These are phyloP conservation scores for Fonsecaea nubica DNA, from an alignment of 2,329 filamentous ascomycete genomes.

Conservation along the genomic window DNA sequence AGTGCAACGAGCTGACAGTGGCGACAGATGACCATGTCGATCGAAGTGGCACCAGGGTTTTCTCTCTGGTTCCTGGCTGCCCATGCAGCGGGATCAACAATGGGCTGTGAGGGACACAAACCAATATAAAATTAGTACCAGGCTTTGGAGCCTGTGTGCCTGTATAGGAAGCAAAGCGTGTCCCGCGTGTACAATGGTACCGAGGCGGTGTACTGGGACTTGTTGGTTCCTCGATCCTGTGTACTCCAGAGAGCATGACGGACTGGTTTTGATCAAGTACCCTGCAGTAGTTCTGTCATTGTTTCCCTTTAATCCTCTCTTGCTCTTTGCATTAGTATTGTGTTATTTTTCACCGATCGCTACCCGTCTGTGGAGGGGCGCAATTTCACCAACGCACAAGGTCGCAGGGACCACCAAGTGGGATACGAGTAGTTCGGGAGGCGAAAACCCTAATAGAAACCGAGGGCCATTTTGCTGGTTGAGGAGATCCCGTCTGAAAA, in stretches of 20 bases:
- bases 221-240: background rate
- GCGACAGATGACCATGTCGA: conserved; percentile 3
- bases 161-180: background rate
- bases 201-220: conserved; percentile 2
- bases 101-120: conserved; percentile 15
- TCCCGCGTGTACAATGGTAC: background rate
- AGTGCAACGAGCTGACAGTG: conserved; percentile 9
- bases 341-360: background rate
- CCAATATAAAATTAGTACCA: conserved; percentile 22
- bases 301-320: background rate
- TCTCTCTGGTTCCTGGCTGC: background rate
- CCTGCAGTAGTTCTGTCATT: background rate
- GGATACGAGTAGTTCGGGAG: conserved; percentile 5
- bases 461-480: conserved; percentile 8
- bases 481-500: background rate
- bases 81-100: conserved; percentile 24
- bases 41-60: conserved; percentile 7
- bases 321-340: conserved; percentile 5
- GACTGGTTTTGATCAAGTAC: background rate
- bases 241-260: background rate
- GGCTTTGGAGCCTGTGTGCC: background rate
- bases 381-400: conserved; percentile 19
- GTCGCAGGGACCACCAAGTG: conserved; percentile 16
- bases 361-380: conserved; percentile 10
- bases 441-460: conserved; percentile 7